Evolutionary conservation across 2,329 filamentous ascomycete species (phyloP).

Genomic region (Uncinocarpus reesii): DNA sequence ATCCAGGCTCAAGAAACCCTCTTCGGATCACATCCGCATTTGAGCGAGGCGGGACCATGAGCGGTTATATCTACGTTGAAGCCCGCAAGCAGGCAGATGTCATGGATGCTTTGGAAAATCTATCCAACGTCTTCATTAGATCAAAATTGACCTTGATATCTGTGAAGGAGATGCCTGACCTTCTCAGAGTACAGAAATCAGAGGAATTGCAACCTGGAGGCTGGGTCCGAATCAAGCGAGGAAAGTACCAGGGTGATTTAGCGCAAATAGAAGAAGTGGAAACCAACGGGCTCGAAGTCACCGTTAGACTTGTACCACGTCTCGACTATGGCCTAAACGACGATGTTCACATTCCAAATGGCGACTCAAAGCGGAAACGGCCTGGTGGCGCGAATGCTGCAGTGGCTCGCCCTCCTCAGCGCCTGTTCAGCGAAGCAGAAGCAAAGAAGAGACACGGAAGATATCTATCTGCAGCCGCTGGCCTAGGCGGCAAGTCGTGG

Average conservation of each 20-base stretch:
- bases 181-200: constrained; percentile 81
- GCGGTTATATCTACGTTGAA: constrained; percentile 91
- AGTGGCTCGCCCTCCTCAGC: constrained; percentile 65
- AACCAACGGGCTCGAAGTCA: constrained; percentile 80
- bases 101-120: constrained; percentile 65
- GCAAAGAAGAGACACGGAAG: constrained; percentile 76
- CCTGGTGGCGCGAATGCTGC: constrained; percentile 42
- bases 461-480: constrained; percentile 45
- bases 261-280: constrained; percentile 89
- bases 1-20: constrained; percentile 62
- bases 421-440: constrained; percentile 85
- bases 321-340: constrained; percentile 86
- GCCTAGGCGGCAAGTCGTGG: constrained; percentile 58
- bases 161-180: constrained; percentile 94
- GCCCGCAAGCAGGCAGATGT: constrained; percentile 81
- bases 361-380: constrained; percentile 71
- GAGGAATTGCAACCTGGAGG: constrained; percentile 75
- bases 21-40: constrained; percentile 82
- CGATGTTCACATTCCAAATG: constrained; percentile 49
- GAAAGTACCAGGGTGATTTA: constrained; percentile 78
- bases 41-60: constrained; percentile 79
- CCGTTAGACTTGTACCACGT: constrained; percentile 77
- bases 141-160: constrained; percentile 80
- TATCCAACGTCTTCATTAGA: constrained; percentile 82
- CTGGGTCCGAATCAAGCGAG: constrained; percentile 78